Percentiles rank a stretch among this genome's conserved stretches.
Conservation (phyloP, 2,329 filamentous ascomycete genomes). For the Fusarium globosum region DNA sequence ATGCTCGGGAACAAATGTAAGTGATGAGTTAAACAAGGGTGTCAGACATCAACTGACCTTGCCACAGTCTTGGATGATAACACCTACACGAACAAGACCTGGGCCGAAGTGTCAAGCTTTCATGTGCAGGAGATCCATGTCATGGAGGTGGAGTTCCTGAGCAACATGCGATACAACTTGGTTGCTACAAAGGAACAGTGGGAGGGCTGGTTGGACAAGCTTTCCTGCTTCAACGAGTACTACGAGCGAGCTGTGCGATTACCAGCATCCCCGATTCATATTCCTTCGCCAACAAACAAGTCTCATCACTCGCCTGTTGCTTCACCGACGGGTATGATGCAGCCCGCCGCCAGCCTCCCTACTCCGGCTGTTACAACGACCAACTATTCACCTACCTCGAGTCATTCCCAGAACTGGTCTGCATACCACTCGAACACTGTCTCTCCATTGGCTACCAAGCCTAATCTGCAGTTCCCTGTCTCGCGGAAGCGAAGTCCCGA, state of each 20-base stretch:
- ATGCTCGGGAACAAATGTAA: constrained; percentile 98
- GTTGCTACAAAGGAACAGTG: constrained; percentile 88
- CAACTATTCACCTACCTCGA: constrained; percentile 56
- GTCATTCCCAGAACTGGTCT: constrained; percentile 53
- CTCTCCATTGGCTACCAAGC: constrained; percentile 63
- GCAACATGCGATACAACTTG: constrained; percentile 96
- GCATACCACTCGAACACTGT: constrained; percentile 54
- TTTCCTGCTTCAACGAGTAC: constrained; percentile 85
- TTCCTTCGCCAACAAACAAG: constrained; percentile 55
- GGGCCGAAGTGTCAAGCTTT: constrained; percentile 97
- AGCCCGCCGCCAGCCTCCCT: constrained; percentile 46
- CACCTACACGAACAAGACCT: constrained; percentile 99
- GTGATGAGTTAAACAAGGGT: constrained; percentile 46
- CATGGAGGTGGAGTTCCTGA: constrained; percentile 99
- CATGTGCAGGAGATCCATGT: constrained; percentile 95
- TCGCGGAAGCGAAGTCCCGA: constrained; percentile 65
- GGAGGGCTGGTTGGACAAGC: constrained; percentile 85
- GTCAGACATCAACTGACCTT: constrained; percentile 34
- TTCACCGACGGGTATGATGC: constrained; percentile 58
- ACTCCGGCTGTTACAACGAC: constrained; percentile 48
- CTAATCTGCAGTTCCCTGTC: constrained; percentile 53
- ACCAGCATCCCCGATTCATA: constrained; percentile 55
- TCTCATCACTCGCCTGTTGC: constrained; percentile 59
- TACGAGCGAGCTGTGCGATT: constrained; percentile 74
- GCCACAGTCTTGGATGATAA: constrained; percentile 91